Evolutionary conservation across 805 yeast species (phyloP), one percentile per base, ranked within the genome.

Genomic region (Spathaspora girioi): DNA sequence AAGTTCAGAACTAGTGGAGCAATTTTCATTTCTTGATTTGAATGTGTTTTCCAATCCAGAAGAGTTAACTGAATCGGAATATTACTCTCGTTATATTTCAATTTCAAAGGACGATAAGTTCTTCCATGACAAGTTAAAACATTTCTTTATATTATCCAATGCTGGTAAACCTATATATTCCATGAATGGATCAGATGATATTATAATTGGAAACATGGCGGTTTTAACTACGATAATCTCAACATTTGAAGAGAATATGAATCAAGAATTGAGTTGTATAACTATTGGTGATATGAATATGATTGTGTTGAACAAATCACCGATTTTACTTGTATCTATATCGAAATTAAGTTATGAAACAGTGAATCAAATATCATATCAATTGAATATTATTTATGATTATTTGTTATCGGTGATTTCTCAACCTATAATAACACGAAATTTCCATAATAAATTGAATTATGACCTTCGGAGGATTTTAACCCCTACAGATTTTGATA

Each of bases 161-260:
- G 96, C 97, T 1, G 97, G 97, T 0, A 91, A 91, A 63, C 96
- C 96, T 1, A 85, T 91, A 5, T 91, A 86, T 66, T 81, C 96
- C 1, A 73, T 85, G 76, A 81, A 84, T 62, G 96, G 94, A 1
- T 71, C 82, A 1, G 92, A 88, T 49, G 84, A 82, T 38, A 66
- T 82, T 14, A 73, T 86, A 1, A 69, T 87, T 43, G 86, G 89
- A 0, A 86, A 86, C 59, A 82, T 86, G 71, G 97, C 96, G 0
- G 73, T 91, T 1, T 78, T 91, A 2, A 92, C 91, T 56, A 89
- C 97, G 0, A 80, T 91, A 6, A 78, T 89, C 8, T 80, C 86
- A 10, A 84, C 84, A 47, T 91, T 87, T 62, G 80, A 82, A 57
- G 77, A 74, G 45, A 69, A 67, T 35, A 50, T 62, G 43, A 54